Conservation (phyloP, 352 stramenopile genomes). For the Phytophthora quininea region DNA sequence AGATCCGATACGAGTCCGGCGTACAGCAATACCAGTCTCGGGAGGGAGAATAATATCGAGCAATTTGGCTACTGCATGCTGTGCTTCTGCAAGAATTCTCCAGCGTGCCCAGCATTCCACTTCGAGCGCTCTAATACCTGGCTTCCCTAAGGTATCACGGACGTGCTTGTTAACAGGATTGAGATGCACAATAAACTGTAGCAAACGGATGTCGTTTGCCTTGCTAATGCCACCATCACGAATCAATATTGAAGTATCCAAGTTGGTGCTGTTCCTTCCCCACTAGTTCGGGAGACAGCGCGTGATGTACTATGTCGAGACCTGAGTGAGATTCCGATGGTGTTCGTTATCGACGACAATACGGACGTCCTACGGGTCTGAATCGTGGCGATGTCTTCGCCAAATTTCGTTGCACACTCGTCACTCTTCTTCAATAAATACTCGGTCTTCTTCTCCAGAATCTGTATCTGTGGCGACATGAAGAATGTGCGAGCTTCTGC, state of each 20-base stretch:
- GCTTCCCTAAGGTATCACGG: slow-evolving; percentile 35
- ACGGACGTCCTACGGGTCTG: slow-evolving; percentile 22
- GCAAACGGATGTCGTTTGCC: slow-evolving; percentile 15
- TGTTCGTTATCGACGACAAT: slow-evolving; percentile 34
- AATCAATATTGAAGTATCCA: slow-evolving; percentile 2
- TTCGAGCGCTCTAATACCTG: slow-evolving; percentile 51
- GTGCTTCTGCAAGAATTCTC: slow-evolving; percentile 44
- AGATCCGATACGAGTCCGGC: slow-evolving; percentile 1
- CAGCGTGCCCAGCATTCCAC: slow-evolving; percentile 71
- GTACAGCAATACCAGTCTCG: not conserved
- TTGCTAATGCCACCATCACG: not conserved
- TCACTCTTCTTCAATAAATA: slow-evolving; percentile 51
- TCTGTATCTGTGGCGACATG: slow-evolving; percentile 42
- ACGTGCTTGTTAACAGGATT: slow-evolving; percentile 51
- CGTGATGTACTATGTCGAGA: slow-evolving; percentile 16
- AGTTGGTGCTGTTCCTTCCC: slow-evolving; percentile 8
- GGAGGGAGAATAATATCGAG: slow-evolving; percentile 12
- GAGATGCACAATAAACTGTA: slow-evolving; percentile 58
- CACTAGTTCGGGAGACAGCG: slow-evolving; percentile 39
- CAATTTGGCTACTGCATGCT: slow-evolving; percentile 29
- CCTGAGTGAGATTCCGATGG: slow-evolving; percentile 22
- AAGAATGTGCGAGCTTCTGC: slow-evolving; percentile 35
- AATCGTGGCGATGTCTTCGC: slow-evolving; percentile 3
- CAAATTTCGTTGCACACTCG: slow-evolving; percentile 41
- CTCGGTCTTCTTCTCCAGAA: slow-evolving; percentile 59